Evolutionary conservation across 495 filamentous ascomycete genomes (phyloP).

Genomic region (Cudoniella acicularis): DNA sequence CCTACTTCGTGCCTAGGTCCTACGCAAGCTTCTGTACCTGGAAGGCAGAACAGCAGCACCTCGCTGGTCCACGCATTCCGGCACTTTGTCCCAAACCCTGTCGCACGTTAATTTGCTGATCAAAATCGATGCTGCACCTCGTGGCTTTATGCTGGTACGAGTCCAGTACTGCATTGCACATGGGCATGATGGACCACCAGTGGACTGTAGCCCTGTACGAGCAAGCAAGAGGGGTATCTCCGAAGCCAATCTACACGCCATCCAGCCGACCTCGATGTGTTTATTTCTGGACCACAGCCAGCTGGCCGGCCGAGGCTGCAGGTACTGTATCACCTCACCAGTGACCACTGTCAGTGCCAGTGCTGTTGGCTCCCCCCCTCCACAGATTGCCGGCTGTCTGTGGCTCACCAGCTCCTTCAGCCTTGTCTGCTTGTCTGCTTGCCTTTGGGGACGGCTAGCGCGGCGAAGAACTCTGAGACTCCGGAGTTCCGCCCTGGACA

Average conservation of each 20-base stretch:
- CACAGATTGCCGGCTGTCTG: background rate
- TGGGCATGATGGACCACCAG: background rate
- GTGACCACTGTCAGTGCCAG: background rate
- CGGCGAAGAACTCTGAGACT: background rate
- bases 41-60: too few relatives aligned
- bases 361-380: background rate
- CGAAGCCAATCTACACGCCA: background rate
- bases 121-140: too few relatives aligned
- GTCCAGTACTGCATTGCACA: background rate
- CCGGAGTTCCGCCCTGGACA: background rate
- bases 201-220: too few relatives aligned
- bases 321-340: background rate
- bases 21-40: too few relatives aligned
- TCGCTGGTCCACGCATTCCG: too few relatives aligned
- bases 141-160: too few relatives aligned
- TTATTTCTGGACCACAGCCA: background rate
- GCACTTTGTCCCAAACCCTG: too few relatives aligned
- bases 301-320: background rate
- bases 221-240: background rate
- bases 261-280: background rate
- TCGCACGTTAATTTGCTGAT: too few relatives aligned
- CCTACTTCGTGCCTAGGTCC: too few relatives aligned
- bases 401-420: background rate
- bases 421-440: background rate
- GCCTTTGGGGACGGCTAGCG: too few relatives aligned